phyloP scores from a whole-genome alignment of 1,284 basidiomycete species.

The Pseudozyma pruni region DNA sequence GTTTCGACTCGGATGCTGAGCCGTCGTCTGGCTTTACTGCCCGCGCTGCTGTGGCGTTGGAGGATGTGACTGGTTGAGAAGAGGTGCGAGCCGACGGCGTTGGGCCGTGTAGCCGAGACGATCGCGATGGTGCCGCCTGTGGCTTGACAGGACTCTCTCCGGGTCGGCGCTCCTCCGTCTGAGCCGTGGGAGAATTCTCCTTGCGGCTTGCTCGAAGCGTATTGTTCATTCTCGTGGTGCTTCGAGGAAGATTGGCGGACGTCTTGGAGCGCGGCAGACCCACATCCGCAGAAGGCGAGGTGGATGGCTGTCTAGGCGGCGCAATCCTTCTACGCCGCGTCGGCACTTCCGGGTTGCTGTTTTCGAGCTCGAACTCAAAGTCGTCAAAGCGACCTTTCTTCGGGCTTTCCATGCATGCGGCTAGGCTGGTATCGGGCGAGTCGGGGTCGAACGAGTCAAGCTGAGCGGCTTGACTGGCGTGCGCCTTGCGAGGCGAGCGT shows the following conservation, averaged over 20 bases:
- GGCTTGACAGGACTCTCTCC: slow-evolving; percentile 30
- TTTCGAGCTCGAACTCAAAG: slow-evolving; percentile 49
- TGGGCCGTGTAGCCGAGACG: slow-evolving; percentile 19
- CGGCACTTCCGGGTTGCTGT: slow-evolving; percentile 25
- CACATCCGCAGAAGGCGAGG: slow-evolving; percentile 20
- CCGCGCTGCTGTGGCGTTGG: background rate
- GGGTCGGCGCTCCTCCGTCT: background rate
- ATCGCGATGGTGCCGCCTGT: slow-evolving; percentile 6
- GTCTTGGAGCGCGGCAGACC: slow-evolving; percentile 33
- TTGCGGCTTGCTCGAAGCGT: slow-evolving; percentile 29
- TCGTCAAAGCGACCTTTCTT: slow-evolving; percentile 45
- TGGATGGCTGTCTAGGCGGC: slow-evolving; percentile 5
- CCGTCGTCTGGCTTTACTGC: background rate
- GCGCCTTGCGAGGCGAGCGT: slow-evolving; percentile 21
- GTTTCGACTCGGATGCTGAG: background rate
- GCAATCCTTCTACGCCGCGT: slow-evolving; percentile 24
- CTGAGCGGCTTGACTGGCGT: slow-evolving; percentile 20
- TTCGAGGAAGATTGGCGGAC: background rate
- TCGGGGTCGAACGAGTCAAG: slow-evolving; percentile 29
- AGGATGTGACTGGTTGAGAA: slow-evolving; percentile 5
- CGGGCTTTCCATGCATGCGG: slow-evolving; percentile 44
- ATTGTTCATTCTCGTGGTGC: background rate
- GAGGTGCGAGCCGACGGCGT: slow-evolving; percentile 10
- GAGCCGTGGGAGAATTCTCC: slow-evolving; percentile 21
- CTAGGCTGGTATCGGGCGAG: slow-evolving; percentile 28